These are phyloP conservation scores for Grigorovia transvaalensis DNA, from an alignment of 805 yeast species.

Conservation along the genomic window DNA sequence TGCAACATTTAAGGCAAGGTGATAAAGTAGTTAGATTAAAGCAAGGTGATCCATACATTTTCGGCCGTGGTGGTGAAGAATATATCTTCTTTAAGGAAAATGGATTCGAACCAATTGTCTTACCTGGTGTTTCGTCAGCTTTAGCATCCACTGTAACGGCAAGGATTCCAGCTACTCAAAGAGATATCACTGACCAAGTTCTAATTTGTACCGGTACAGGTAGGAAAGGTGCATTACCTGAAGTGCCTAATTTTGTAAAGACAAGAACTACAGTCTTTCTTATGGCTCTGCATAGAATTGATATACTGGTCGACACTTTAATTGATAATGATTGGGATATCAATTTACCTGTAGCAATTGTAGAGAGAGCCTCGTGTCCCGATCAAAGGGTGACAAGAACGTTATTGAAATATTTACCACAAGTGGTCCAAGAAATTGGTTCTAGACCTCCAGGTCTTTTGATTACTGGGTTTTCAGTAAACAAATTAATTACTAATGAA, in stretches of 20 bases:
- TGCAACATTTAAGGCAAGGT: slow-evolving; percentile 54
- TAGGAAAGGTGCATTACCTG: slow-evolving; percentile 71
- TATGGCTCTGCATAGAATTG: slow-evolving; percentile 77
- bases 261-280: slow-evolving; percentile 76
- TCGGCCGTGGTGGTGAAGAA: slow-evolving; percentile 96
- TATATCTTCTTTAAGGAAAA: slow-evolving; percentile 52
- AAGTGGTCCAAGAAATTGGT: slow-evolving; percentile 66
- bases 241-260: slow-evolving; percentile 59
- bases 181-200: slow-evolving; percentile 88
- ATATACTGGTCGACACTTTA: slow-evolving; percentile 40
- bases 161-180: slow-evolving; percentile 80
- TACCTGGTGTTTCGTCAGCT: slow-evolving; percentile 87
- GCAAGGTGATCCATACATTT: slow-evolving; percentile 95
- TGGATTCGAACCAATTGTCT: slow-evolving; percentile 62
- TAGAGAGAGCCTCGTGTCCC: slow-evolving; percentile 88
- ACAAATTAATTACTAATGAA: slow-evolving; percentile 28
- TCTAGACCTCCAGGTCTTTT: slow-evolving; percentile 89
- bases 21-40: slow-evolving; percentile 76
- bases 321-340: slow-evolving; percentile 55
- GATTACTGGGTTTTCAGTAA: slow-evolving; percentile 72
- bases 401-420: slow-evolving; percentile 51
- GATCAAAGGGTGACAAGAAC: slow-evolving; percentile 84
- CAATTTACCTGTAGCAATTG: slow-evolving; percentile 67
- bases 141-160: slow-evolving; percentile 78
- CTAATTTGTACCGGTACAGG: slow-evolving; percentile 93